Conservation (phyloP, 768 basidiomycete species). For the Termitomyces sp. region DNA sequence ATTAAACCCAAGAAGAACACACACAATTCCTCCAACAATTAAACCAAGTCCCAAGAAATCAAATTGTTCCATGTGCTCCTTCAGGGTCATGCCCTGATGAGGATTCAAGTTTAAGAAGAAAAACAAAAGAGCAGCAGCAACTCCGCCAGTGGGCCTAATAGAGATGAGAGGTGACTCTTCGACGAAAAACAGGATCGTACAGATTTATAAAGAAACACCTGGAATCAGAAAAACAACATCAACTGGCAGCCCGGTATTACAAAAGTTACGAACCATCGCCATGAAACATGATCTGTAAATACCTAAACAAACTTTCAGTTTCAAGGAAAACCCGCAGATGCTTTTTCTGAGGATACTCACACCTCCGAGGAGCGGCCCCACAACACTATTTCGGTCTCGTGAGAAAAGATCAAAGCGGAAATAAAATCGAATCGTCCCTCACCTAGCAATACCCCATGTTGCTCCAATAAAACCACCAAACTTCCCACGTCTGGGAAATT, state of each 20-base stretch:
- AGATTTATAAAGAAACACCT: conserved; percentile 78
- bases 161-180: neutral
- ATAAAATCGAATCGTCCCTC: neutral
- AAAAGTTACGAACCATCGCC: conserved; percentile 57
- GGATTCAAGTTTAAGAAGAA: conserved; percentile 80
- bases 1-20: conserved; percentile 68
- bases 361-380: conserved; percentile 80
- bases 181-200: conserved; percentile 29
- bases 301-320: conserved; percentile 29
- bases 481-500: conserved; percentile 56
- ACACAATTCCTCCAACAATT: conserved; percentile 60
- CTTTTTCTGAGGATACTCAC: conserved; percentile 33
- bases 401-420: neutral
- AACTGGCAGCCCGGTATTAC: neutral
- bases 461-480: conserved; percentile 73
- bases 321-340: neutral
- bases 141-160: conserved; percentile 66
- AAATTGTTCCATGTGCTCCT: conserved; percentile 56
- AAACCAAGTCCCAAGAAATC: conserved; percentile 66
- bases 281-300: conserved; percentile 68
- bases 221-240: neutral
- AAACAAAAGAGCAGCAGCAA: conserved; percentile 57
- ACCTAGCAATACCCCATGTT: conserved; percentile 70
- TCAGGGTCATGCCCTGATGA: conserved; percentile 50
- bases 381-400: conserved; percentile 32